Base-by-base conservation (phyloP, 2,329 filamentous ascomycete species). In the Phaeophleospora eucalypticola region DNA sequence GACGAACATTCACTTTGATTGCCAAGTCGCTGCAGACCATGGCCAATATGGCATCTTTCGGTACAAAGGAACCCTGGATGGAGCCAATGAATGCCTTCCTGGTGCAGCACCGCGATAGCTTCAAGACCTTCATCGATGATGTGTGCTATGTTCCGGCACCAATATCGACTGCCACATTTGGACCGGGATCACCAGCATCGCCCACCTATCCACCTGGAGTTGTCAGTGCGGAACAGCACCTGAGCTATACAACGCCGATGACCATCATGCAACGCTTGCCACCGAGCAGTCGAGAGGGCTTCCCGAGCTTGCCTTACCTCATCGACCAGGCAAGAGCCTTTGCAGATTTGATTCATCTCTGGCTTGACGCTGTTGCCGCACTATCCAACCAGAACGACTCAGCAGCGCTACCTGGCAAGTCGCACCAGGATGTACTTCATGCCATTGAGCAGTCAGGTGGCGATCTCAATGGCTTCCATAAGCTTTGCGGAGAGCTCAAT, bases 61-160 rank as follows among this genome's bases (percentile, higher is more conserved):
- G 91, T 34, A 90, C 87, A 63, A 95, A 95, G 65, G 91, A 97
- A 67, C 83, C 86, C n/a, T 97, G 89, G 89, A 96, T 97, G 90
- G 90, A 95, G 69, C 89, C 89, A 0, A 97, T 97, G 91, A 97
- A 96, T 63, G 80, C 80, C 36, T 96, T 96, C 59, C 72, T 97
- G 38, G 78, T 76, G 7, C 75, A 81, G 1, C 84, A 95, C 61
- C 81, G 89, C 16, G 78, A 84, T 58, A 80, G 86, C 33, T 89
- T 96, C 68, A 94, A 90, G 65, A 79, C 84, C 38, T 96, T 90
- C 59, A 85, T 96, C 50, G 90, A 97, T 63, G 77, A 82, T 21
- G 81, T 96, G 38, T 96, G 91, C 71, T 81, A 84, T 7, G 87
- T 96, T 43, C 84, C 88, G 1, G 80, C 84, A 2, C 84, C 89